Base-by-base conservation (phyloP, 2,329 filamentous ascomycete genomes). In the Davidsoniella neocaledoniae region DNA sequence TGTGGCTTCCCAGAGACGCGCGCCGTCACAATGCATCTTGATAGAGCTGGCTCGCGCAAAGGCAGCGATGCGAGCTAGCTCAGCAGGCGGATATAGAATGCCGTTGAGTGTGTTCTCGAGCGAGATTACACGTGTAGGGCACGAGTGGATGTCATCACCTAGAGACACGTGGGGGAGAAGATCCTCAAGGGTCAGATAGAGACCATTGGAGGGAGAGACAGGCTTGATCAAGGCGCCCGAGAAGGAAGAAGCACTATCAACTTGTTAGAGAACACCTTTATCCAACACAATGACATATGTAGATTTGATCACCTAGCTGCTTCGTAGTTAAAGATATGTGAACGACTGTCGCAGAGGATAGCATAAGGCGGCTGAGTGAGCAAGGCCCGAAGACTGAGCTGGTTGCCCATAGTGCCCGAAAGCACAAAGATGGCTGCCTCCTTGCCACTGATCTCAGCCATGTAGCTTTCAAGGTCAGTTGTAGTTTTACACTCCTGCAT, bases 351-450 rank as follows among this genome's bases (percentile, higher is more conserved):
- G 57, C 83, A 86, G 7, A 95, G 67, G 4, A 95, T 76, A 6
- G 76, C 75, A 61, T 94, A 79, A 0, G 90, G 90, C 12, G 88
- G 87, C 53, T 85, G 81, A 1, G 70, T 74, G 12, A 95, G 72
- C 53, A 91, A 82, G 1, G 83, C 74, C 38, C 88, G 78, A 40
- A 94, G 72, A 0, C 83, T 81, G 16, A 95, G 70, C 62, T 94
- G 87, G 65, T 95, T 95, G 39, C 86, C 87, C 87, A 94, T 94
- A 4, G 88, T 94, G 3, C 90, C 90, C 0, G 85, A 91, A 53
- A 93, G 71, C 50, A 94, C 85, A 49, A 94, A 79, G 4, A 95
- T 70, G 0, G 76, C 83, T 6, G 77, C 78, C 58, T 87, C 81
- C 57, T 93, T 87, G 56, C 77, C 77, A 1, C 85, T 76, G 3